Evolutionary conservation across 1,139 yeast species (phyloP).

Genomic region (Kurtzmaniella quercitrusa): DNA sequence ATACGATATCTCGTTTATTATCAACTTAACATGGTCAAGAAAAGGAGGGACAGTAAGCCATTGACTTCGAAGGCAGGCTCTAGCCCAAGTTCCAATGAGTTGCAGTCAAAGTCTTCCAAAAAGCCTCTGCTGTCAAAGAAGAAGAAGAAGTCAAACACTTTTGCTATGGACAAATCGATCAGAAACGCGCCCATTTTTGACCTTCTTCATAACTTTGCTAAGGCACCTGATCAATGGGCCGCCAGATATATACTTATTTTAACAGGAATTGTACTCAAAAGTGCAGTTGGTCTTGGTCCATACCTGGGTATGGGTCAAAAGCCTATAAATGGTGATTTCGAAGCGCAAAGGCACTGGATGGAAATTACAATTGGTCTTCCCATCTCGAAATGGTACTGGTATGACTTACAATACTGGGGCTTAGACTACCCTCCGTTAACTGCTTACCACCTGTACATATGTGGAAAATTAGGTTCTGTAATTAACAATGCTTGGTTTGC

Average conservation of each 20-base stretch:
- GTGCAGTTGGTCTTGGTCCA: slow-evolving; percentile 87
- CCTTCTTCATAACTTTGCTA: slow-evolving; percentile 36
- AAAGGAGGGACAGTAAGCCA: background rate
- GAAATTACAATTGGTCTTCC: slow-evolving; percentile 83
- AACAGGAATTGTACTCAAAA: slow-evolving; percentile 70
- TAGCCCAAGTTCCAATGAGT: background rate
- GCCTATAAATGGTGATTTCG: slow-evolving; percentile 93
- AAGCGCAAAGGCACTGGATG: slow-evolving; percentile 98
- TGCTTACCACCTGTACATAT: slow-evolving; percentile 82
- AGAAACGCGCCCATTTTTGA: slow-evolving; percentile 36
- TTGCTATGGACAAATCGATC: slow-evolving; percentile 15
- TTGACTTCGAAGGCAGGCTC: background rate
- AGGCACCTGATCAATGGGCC: slow-evolving; percentile 85
- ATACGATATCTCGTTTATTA: background rate
- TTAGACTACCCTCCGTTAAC: slow-evolving; percentile 96
- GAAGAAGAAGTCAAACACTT: slow-evolving; percentile 3
- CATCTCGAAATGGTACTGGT: slow-evolving; percentile 76
- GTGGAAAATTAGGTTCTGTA: slow-evolving; percentile 68
- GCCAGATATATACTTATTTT: slow-evolving; percentile 75
- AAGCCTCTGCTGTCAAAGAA: slow-evolving; percentile 2
- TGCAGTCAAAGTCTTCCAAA: background rate
- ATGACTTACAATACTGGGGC: slow-evolving; percentile 92
- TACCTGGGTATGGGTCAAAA: slow-evolving; percentile 68
- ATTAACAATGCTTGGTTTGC: slow-evolving; percentile 74
- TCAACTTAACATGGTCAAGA: slow-evolving; percentile 1